These are phyloP conservation scores for Kurtzmaniella quercitrusa DNA, from an alignment of 1,139 yeast genomes.

Conservation along the genomic window DNA sequence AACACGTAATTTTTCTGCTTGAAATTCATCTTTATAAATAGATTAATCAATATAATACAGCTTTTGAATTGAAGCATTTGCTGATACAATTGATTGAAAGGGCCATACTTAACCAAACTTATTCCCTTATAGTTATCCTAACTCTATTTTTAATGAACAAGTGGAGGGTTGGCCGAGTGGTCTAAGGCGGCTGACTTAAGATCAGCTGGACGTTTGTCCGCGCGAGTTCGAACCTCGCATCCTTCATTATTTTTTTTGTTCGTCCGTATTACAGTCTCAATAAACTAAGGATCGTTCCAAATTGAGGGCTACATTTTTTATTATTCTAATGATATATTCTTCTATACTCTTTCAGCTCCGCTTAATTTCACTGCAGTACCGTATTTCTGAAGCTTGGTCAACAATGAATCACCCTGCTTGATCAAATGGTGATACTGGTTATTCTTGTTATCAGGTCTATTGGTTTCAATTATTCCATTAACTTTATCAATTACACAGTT, in stretches of 20 bases:
- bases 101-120: too few relatives aligned
- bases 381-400: constrained; percentile 93
- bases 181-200: constrained; percentile 55
- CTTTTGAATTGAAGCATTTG: too few relatives aligned
- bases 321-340: not conserved
- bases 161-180: constrained; percentile 57
- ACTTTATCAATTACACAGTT: constrained; percentile 96
- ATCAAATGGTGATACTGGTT: constrained; percentile 86
- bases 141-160: too few relatives aligned
- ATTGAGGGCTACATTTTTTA: not conserved
- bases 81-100: too few relatives aligned
- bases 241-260: constrained; percentile 52
- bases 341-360: constrained; percentile 71
- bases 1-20: too few relatives aligned
- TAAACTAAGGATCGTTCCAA: not conserved
- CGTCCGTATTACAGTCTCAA: too few relatives aligned
- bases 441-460: constrained; percentile 93
- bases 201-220: constrained; percentile 58
- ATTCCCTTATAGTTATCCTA: too few relatives aligned
- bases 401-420: constrained; percentile 87
- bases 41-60: too few relatives aligned
- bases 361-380: constrained; percentile 96
- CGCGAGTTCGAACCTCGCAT: constrained; percentile 86
- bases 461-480: constrained; percentile 92
- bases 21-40: too few relatives aligned